Percentiles rank a stretch among this genome's conserved stretches.
phyloP scores from a whole-genome alignment of 108 stramenopile species.

The Nannochloropsis gaditana region DNA sequence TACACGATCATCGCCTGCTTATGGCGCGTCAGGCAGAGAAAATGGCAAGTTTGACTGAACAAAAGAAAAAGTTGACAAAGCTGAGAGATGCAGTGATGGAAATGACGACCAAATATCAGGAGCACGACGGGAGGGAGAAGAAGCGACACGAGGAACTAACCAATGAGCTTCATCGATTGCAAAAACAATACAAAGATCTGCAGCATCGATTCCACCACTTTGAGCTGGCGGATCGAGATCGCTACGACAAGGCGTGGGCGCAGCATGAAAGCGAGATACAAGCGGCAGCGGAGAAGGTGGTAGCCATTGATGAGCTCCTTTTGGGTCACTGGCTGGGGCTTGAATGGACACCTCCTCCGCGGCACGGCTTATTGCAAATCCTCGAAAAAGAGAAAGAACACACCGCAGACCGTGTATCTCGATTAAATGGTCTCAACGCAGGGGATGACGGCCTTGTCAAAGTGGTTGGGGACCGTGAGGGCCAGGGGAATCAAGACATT shows the following conservation, averaged over 20 bases:
- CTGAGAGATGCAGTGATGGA: not conserved
- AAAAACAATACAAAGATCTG: not conserved
- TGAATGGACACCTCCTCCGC: not conserved
- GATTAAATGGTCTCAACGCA: not conserved
- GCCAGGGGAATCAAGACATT: too few relatives aligned
- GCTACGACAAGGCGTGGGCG: not conserved
- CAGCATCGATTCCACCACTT: not conserved
- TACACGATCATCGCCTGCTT: conserved; percentile 1
- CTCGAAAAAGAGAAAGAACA: not conserved
- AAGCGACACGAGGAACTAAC: conserved; percentile 14
- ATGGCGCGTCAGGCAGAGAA: not conserved
- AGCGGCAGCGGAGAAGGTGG: not conserved
- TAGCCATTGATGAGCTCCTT: conserved; percentile 9
- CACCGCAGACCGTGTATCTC: not conserved
- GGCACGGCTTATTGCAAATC: not conserved
- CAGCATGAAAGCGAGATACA: not conserved
- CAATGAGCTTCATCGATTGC: not conserved
- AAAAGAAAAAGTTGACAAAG: conserved; percentile 16
- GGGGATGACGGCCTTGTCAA: not conserved
- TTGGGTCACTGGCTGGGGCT: not conserved
- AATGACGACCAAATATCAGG: not conserved
- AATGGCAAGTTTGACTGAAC: conserved; percentile 3
- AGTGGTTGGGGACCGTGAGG: not conserved
- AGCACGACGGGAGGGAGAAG: not conserved
- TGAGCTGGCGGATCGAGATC: not conserved